Percentiles rank a stretch among this genome's conserved stretches.
Evolutionary conservation across 2,329 filamentous ascomycete species (phyloP).

Genomic region (Coniochaeta sp.): DNA sequence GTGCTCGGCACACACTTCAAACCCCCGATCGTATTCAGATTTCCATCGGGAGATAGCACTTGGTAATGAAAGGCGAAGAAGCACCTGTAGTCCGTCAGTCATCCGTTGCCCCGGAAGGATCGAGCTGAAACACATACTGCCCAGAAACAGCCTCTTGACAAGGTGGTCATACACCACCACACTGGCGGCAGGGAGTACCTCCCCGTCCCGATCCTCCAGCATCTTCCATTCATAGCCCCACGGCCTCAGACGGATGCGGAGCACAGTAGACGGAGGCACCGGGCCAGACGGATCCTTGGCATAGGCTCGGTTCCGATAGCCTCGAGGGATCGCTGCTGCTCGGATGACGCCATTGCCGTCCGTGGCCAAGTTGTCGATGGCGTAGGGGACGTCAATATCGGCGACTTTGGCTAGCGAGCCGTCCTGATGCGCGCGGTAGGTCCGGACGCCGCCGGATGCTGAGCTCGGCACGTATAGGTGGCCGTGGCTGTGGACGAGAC

Average conservation of each 20-base stretch:
- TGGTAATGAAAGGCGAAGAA: background rate
- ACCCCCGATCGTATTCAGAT: too few relatives aligned
- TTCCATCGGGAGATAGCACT: too few relatives aligned
- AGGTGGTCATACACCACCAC: conserved; percentile 19
- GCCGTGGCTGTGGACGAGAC: conserved; percentile 14
- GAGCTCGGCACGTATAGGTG: conserved; percentile 24
- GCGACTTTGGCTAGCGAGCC: conserved; percentile 11
- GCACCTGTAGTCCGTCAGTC: too few relatives aligned
- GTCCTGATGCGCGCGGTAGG: conserved; percentile 8
- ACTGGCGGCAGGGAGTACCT: conserved; percentile 17
- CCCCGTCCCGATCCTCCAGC: conserved; percentile 17
- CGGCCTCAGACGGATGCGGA: conserved; percentile 14
- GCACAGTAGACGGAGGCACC: conserved; percentile 10
- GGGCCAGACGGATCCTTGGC: conserved; percentile 13
- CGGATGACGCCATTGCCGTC: conserved; percentile 17
- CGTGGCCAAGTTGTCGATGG: conserved; percentile 19
- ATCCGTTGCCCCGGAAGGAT: too few relatives aligned
- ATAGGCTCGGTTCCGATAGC: conserved; percentile 7
- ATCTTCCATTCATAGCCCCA: conserved; percentile 14
- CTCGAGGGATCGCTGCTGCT: conserved; percentile 15
- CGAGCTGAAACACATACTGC: conserved; percentile 11
- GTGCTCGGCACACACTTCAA: too few relatives aligned
- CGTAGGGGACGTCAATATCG: conserved; percentile 13
- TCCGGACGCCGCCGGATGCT: conserved; percentile 12
- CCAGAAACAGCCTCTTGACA: conserved; percentile 19